These are phyloP conservation scores for Cladosporium sp. DNA, from an alignment of 2,329 filamentous ascomycete genomes.

Conservation along the genomic window DNA sequence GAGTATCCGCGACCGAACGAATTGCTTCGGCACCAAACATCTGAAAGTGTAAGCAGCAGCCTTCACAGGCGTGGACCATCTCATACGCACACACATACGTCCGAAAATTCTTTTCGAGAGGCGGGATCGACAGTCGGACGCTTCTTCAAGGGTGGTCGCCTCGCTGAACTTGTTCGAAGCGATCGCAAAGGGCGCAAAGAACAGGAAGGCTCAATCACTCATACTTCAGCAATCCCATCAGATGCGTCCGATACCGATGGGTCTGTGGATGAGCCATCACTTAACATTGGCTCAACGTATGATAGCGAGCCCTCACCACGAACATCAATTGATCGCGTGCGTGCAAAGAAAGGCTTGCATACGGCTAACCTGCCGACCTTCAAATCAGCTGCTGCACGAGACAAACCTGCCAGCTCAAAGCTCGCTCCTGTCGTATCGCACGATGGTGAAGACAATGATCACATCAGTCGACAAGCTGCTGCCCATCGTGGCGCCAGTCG, in stretches of 20 bases:
- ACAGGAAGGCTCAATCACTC: conserved; percentile 57
- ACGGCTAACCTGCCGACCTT: conserved; percentile 53
- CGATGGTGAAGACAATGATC: conserved; percentile 34
- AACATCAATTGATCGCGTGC: conserved; percentile 35
- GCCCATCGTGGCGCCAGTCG: conserved; percentile 41
- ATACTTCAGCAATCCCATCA: conserved; percentile 47
- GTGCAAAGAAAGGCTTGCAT: conserved; percentile 43
- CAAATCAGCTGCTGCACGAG: conserved; percentile 45
- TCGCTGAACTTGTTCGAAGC: conserved; percentile 70
- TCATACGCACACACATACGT: conserved; percentile 3
- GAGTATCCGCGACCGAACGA: conserved; percentile 40
- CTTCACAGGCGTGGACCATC: conserved; percentile 40
- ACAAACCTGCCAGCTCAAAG: conserved; percentile 18
- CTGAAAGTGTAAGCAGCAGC: conserved; percentile 48
- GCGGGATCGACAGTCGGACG: conserved; percentile 61
- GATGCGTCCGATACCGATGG: conserved; percentile 52
- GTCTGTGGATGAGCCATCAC: conserved; percentile 27
- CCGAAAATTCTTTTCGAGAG: conserved; percentile 35
- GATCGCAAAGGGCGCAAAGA: conserved; percentile 31
- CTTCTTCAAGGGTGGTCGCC: conserved; percentile 74
- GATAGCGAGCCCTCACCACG: conserved; percentile 40
- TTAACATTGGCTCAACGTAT: conserved; percentile 14
- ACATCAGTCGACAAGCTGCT: conserved; percentile 44
- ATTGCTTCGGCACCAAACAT: conserved; percentile 37
- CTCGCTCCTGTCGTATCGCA: conserved; percentile 3